phyloP scores from a whole-genome alignment of 345 rosid species.

The Pugionium dolabratum region DNA sequence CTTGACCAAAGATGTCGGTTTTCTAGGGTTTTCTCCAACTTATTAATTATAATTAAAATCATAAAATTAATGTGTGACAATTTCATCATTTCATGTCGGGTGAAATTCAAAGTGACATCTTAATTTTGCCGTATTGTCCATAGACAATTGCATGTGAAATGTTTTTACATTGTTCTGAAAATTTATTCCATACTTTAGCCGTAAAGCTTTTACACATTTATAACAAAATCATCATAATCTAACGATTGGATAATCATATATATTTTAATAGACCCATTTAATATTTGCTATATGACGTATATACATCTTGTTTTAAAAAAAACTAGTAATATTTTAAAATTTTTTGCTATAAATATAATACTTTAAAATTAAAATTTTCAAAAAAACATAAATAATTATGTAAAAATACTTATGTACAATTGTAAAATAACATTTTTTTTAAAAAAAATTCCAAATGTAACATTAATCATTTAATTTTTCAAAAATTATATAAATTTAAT shows the following conservation, averaged over 20 bases:
- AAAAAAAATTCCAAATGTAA: no score
- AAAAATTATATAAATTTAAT: no score
- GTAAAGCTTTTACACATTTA: background rate
- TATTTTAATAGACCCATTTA: no score
- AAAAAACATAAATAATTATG: no score
- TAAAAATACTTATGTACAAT: no score
- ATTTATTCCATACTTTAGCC: slow-evolving; percentile 13
- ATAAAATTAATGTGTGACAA: slow-evolving; percentile 29
- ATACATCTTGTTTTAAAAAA: no score
- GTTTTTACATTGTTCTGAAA: slow-evolving; percentile 26
- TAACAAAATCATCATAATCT: slow-evolving; percentile 1
- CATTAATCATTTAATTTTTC: no score
- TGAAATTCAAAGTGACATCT: slow-evolving; percentile 34
- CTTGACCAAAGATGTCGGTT: slow-evolving; percentile 36
- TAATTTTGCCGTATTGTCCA: slow-evolving; percentile 25
- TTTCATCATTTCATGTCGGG: slow-evolving; percentile 45
- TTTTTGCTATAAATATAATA: no score
- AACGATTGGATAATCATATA: slow-evolving; percentile 10
- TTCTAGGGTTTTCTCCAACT: slow-evolving; percentile 23
- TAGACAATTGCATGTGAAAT: slow-evolving; percentile 41
- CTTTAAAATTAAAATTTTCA: no score
- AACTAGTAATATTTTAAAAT: no score
- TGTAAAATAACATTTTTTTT: no score
- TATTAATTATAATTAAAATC: slow-evolving; percentile 17
- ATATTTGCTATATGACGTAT: no score